These are phyloP conservation scores for Fomitopsis palustris DNA, from an alignment of 1,284 basidiomycete genomes.

Conservation along the genomic window DNA sequence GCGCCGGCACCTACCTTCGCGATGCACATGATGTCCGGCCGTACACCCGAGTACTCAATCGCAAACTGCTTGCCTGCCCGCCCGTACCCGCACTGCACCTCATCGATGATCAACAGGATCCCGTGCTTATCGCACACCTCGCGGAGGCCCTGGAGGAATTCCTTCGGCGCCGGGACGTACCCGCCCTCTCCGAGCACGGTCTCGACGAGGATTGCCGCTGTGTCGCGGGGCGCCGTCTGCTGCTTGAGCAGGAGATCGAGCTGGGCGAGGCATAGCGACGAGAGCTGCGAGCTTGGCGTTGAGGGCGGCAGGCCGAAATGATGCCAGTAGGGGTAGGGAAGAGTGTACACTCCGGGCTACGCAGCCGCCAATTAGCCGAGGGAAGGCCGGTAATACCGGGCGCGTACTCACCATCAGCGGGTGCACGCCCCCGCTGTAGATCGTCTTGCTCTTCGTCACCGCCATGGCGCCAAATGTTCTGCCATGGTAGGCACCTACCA, in stretches of 20 bases:
- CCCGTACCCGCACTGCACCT: constrained; percentile 90
- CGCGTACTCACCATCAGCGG: constrained; percentile 71
- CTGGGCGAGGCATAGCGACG: constrained; percentile 73
- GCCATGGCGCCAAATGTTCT: constrained; percentile 87
- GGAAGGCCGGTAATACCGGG: not conserved
- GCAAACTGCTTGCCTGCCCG: constrained; percentile 87
- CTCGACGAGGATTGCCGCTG: constrained; percentile 90
- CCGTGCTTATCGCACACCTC: constrained; percentile 84
- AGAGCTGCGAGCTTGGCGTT: constrained; percentile 65
- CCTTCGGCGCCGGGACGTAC: constrained; percentile 85
- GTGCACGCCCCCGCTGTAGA: constrained; percentile 77
- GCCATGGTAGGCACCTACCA: constrained; percentile 76
- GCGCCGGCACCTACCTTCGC: constrained; percentile 61
- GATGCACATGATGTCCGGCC: constrained; percentile 85
- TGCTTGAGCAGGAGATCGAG: constrained; percentile 82
- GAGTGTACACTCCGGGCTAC: constrained; percentile 80
- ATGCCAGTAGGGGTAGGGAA: constrained; percentile 94
- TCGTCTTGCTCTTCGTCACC: constrained; percentile 87
- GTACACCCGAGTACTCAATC: constrained; percentile 75
- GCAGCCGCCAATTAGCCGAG: not conserved
- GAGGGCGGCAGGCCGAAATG: constrained; percentile 66
- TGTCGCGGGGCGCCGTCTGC: constrained; percentile 82
- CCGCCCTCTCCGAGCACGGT: constrained; percentile 93
- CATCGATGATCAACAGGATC: constrained; percentile 82
- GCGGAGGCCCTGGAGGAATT: constrained; percentile 79